A percentile compares a stretch with the other conserved stretches of the same genome.
phyloP scores from a whole-genome alignment of 352 stramenopile genomes.

The Phytophthora pluvialis region DNA sequence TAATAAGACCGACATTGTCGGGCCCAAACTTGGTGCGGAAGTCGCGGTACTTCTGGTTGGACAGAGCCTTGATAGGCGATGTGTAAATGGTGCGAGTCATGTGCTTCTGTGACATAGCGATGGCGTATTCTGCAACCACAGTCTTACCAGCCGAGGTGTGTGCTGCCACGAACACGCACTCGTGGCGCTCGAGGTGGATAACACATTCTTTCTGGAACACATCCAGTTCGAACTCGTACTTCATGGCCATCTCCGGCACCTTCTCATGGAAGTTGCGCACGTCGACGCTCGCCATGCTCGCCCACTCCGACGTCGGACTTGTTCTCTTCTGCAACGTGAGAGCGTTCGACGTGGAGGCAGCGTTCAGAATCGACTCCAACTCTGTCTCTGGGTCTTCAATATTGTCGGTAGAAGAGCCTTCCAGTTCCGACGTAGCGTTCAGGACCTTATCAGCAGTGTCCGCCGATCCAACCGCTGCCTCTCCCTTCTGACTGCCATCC shows the following conservation, averaged over 20 bases:
- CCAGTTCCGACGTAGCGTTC: background rate
- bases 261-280: constrained; percentile 87
- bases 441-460: background rate
- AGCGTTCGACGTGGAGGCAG: constrained; percentile 10
- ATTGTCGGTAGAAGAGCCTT: background rate
- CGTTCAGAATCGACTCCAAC: constrained; percentile 58
- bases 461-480: background rate
- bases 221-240: constrained; percentile 92
- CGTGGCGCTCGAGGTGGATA: constrained; percentile 92
- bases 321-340: constrained; percentile 29
- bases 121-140: constrained; percentile 98
- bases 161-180: constrained; percentile 96
- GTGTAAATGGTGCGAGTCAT: constrained; percentile 97
- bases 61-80: constrained; percentile 98
- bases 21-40: constrained; percentile 94
- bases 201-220: constrained; percentile 98
- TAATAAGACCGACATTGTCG: constrained; percentile 97
- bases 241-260: constrained; percentile 83
- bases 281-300: constrained; percentile 69
- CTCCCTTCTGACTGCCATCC: constrained; percentile 1
- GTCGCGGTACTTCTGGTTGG: constrained; percentile 99
- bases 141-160: constrained; percentile 99
- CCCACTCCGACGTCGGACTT: constrained; percentile 60
- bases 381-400: constrained; percentile 53
- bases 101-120: constrained; percentile 93